These are phyloP conservation scores for Salisapilia sapeloensis DNA, from an alignment of 352 stramenopile genomes.

Conservation along the genomic window DNA sequence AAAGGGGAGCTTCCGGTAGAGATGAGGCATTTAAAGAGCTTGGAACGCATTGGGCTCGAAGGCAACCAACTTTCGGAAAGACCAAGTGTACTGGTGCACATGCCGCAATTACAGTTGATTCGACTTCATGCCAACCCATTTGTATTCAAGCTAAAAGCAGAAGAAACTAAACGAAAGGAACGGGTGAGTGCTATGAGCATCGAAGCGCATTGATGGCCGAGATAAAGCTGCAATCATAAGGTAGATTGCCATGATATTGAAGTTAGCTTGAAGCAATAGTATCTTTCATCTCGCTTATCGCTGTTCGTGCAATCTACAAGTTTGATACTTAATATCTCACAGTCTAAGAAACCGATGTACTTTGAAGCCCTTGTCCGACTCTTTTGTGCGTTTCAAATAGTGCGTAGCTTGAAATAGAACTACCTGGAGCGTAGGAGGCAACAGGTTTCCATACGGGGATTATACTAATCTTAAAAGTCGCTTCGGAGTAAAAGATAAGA, in stretches of 20 bases:
- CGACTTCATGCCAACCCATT: conserved; percentile 28
- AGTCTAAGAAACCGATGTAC: not conserved
- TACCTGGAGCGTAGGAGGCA: not conserved
- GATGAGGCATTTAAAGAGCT: conserved; percentile 15
- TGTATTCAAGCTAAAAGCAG: too few relatives aligned
- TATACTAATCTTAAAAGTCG: too few relatives aligned
- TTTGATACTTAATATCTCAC: not conserved
- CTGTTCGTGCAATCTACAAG: not conserved
- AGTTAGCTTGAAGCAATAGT: too few relatives aligned
- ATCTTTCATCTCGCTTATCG: too few relatives aligned
- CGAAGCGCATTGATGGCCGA: too few relatives aligned
- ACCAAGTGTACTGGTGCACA: conserved; percentile 8
- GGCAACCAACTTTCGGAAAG: conserved; percentile 18
- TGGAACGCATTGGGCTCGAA: conserved; percentile 46
- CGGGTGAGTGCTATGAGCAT: too few relatives aligned
- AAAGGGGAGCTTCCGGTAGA: conserved; percentile 14
- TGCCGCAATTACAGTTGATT: conserved; percentile 21
- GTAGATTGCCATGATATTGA: too few relatives aligned
- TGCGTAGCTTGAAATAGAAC: not conserved
- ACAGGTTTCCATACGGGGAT: not conserved
- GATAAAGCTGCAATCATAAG: too few relatives aligned
- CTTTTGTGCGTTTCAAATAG: not conserved
- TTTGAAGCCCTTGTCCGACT: not conserved
- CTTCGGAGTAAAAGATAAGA: too few relatives aligned
- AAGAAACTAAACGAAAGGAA: too few relatives aligned